These are phyloP conservation scores for Echinosophora koreensis DNA, from an alignment of 306 rosid species.

Conservation along the genomic window DNA sequence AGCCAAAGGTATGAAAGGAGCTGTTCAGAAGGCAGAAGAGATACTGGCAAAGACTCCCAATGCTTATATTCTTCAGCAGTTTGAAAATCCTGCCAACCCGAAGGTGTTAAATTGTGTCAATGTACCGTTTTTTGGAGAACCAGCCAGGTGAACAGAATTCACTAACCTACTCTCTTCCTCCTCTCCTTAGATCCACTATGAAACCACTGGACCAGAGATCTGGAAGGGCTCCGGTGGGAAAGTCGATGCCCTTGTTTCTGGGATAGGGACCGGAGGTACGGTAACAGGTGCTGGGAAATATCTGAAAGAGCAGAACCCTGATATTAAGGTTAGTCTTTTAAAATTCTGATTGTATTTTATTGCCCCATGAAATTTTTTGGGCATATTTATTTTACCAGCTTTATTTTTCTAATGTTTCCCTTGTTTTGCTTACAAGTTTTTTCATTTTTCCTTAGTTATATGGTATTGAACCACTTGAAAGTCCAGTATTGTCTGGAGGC, in stretches of 20 bases:
- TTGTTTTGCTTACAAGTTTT: not conserved
- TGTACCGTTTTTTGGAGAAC: slow-evolving; percentile 15
- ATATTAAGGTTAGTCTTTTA: slow-evolving; percentile 65
- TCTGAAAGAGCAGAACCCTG: slow-evolving; percentile 86
- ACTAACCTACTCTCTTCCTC: not conserved
- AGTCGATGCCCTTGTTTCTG: slow-evolving; percentile 90
- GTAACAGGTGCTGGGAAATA: slow-evolving; percentile 46
- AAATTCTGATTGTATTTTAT: slow-evolving; percentile 7
- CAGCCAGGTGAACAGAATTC: slow-evolving; percentile 36
- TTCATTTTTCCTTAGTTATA: slow-evolving; percentile 53
- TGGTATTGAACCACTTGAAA: slow-evolving; percentile 91
- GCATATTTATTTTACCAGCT: not conserved
- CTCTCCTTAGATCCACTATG: slow-evolving; percentile 75
- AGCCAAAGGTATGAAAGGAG: slow-evolving; percentile 92
- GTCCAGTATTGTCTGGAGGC: slow-evolving; percentile 89
- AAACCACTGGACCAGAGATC: slow-evolving; percentile 96
- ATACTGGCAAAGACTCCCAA: slow-evolving; percentile 76
- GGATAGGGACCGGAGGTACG: slow-evolving; percentile 97
- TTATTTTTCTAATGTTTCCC: slow-evolving; percentile 4
- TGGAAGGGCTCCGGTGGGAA: slow-evolving; percentile 80
- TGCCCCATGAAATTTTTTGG: not conserved
- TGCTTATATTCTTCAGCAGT: slow-evolving; percentile 86
- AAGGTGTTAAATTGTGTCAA: slow-evolving; percentile 55
- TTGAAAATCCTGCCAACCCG: slow-evolving; percentile 93
- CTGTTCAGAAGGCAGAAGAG: slow-evolving; percentile 90